Percentiles rank a stretch among this genome's conserved stretches.
phyloP scores from a whole-genome alignment of 768 basidiomycete genomes.

The Auricularia auricula-judae region DNA sequence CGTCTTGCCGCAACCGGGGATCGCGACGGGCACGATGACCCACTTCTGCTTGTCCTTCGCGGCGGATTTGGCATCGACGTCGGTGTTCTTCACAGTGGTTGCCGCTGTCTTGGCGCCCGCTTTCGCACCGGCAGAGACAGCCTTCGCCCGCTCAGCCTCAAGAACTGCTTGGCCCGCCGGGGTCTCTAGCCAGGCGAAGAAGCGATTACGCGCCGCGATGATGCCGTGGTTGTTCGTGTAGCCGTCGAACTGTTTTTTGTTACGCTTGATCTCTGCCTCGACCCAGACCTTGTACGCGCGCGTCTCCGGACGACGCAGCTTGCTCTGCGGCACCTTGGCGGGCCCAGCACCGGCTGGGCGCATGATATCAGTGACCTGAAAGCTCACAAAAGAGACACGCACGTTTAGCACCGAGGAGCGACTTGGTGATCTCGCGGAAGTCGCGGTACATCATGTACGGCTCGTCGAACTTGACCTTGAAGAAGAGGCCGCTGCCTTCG shows the following conservation, averaged over 20 bases:
- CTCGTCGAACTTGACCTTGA: conserved; percentile 98
- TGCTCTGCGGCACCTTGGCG: conserved; percentile 43
- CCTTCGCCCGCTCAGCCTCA: conserved; percentile 20
- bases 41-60: conserved; percentile 15
- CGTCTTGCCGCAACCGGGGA: conserved; percentile 95
- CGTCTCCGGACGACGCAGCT: conserved; percentile 70
- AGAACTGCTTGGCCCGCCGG: conserved; percentile 31
- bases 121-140: conserved; percentile 8
- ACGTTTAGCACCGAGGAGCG: conserved; percentile 32
- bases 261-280: conserved; percentile 53
- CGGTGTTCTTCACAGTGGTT: conserved; percentile 8
- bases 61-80: conserved; percentile 6
- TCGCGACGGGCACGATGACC: conserved; percentile 76
- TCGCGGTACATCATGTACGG: conserved; percentile 98
- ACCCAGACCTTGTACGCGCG: conserved; percentile 76
- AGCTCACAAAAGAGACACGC: not conserved
- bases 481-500: conserved; percentile 84
- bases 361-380: no score
- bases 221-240: conserved; percentile 73
- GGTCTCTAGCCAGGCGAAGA: conserved; percentile 54
- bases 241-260: conserved; percentile 48
- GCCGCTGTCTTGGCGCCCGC: no score
- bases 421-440: conserved; percentile 90
- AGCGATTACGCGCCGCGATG: conserved; percentile 69
- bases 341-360: conserved; percentile 8